Conservation (phyloP, 768 basidiomycete genomes). For the Trametes gibbosa region DNA sequence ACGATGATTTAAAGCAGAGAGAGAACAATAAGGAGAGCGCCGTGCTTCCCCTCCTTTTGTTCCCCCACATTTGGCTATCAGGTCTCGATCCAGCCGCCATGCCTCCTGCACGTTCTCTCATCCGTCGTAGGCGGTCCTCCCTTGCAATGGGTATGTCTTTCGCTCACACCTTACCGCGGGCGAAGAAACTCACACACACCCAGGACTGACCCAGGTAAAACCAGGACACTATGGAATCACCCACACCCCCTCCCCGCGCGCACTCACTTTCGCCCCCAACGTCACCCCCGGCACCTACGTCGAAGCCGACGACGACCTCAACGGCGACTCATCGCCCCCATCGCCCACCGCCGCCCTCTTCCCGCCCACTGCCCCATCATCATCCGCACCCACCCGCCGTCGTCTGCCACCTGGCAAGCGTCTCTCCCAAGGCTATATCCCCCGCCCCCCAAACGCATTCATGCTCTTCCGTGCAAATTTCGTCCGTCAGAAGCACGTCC, state of each 20-base stretch:
- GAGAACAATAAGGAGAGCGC: conserved; percentile 19
- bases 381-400: conserved; percentile 40
- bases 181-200: neutral
- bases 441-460: conserved; percentile 84
- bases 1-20: conserved; percentile 16
- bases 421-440: conserved; percentile 63
- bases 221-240: conserved; percentile 52
- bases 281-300: conserved; percentile 54
- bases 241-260: conserved; percentile 39
- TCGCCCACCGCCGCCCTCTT: conserved; percentile 45
- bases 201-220: conserved; percentile 42
- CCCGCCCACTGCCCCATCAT: conserved; percentile 47
- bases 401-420: conserved; percentile 62
- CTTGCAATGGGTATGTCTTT: conserved; percentile 32
- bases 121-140: conserved; percentile 43
- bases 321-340: conserved; percentile 25
- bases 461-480: conserved; percentile 79
- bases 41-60: conserved; percentile 18
- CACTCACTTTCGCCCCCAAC: conserved; percentile 63
- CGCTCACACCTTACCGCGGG: neutral
- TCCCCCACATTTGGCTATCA: conserved; percentile 13
- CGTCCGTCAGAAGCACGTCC: conserved; percentile 45
- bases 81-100: conserved; percentile 28
- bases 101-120: conserved; percentile 34
- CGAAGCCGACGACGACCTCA: conserved; percentile 34